Conservation (phyloP, 495 filamentous ascomycete species). For the Penicillium canariense region DNA sequence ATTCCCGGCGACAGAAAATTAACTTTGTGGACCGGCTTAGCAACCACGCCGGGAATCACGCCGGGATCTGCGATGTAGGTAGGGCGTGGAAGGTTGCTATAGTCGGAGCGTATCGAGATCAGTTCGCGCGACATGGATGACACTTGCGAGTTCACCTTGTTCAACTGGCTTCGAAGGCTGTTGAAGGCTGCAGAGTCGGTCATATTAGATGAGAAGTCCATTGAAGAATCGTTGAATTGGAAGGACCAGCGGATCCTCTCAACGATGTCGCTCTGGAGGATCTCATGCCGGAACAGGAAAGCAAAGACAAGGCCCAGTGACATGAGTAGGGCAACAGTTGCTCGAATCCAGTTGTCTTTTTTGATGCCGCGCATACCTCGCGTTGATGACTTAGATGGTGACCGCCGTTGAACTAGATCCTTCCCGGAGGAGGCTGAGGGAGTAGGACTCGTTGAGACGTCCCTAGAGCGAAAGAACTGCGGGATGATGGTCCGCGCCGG, state of each 20-base stretch:
- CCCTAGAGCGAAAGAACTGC: conserved; percentile 1
- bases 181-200: conserved; percentile 26
- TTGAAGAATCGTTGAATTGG: conserved; percentile 1
- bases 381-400: not conserved
- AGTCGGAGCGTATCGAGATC: conserved; percentile 24
- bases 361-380: not conserved
- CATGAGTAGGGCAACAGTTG: conserved; percentile 9
- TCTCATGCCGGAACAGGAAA: not conserved
- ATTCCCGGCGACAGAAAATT: conserved; percentile 38
- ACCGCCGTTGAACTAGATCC: not conserved
- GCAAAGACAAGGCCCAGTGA: conserved; percentile 11
- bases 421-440: not conserved
- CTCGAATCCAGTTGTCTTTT: not conserved
- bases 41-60: conserved; percentile 1
- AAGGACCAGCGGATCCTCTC: conserved; percentile 12
- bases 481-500: conserved; percentile 31
- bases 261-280: conserved; percentile 2
- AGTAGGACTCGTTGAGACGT: not conserved
- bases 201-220: conserved; percentile 18
- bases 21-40: conserved; percentile 21
- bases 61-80: conserved; percentile 13
- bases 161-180: conserved; percentile 32
- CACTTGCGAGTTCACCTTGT: conserved; percentile 31
- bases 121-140: conserved; percentile 39
- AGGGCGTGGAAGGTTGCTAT: conserved; percentile 15